These are phyloP conservation scores for Cenchrus purpureus DNA, from an alignment of 176 grass and related monocot genomes.

Conservation along the genomic window DNA sequence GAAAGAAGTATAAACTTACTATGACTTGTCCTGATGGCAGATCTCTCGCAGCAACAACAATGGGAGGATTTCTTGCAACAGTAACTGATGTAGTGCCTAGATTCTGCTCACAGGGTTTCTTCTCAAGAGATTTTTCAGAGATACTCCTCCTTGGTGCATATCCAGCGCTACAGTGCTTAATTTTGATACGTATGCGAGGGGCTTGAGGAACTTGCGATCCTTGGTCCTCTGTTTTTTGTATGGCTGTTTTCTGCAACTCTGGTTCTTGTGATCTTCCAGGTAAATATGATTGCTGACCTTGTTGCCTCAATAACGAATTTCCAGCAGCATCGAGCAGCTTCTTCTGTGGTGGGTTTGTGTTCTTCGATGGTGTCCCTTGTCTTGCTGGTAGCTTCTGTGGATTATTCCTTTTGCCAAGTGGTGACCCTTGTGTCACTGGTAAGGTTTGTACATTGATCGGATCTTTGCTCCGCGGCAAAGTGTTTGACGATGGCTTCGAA, in stretches of 20 bases:
- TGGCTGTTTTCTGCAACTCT: not conserved
- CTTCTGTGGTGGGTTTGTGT: not conserved
- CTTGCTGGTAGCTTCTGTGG: not conserved
- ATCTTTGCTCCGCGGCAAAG: not conserved
- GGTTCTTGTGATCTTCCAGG: not conserved
- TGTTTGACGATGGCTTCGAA: not conserved
- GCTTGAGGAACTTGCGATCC: not conserved
- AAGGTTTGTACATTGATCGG: not conserved
- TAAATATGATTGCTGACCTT: not conserved
- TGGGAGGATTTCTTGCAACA: constrained; percentile 29
- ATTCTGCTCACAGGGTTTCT: not conserved
- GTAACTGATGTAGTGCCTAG: not conserved
- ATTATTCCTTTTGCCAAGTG: not conserved
- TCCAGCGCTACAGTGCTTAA: not conserved
- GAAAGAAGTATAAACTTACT: constrained; percentile 46
- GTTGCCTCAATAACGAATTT: not conserved
- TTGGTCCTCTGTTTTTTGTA: not conserved
- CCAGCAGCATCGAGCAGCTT: not conserved
- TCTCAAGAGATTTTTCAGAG: not conserved
- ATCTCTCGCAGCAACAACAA: constrained; percentile 28
- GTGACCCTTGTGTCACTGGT: not conserved
- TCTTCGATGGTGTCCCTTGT: not conserved
- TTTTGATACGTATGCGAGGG: not conserved
- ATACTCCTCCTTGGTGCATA: not conserved
- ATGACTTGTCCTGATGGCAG: constrained; percentile 2